A percentile compares a stretch with the other conserved stretches of the same genome.
phyloP scores from a whole-genome alignment of 768 basidiomycete genomes.

The Ramaria rubella region DNA sequence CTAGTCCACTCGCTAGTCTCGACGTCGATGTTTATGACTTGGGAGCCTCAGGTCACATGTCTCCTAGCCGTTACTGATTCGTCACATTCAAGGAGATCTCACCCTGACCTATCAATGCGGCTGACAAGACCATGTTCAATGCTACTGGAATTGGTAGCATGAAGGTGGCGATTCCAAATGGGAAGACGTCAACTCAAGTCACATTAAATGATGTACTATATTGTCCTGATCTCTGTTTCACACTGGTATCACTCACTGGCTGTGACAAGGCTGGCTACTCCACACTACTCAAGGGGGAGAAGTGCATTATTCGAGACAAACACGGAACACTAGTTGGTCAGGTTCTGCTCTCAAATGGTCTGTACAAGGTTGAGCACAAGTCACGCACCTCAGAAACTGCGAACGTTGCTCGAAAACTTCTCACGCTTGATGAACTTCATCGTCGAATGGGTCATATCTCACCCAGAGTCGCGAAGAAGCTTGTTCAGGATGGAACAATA shows the following conservation, averaged over 20 bases:
- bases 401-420: slow-evolving; percentile 19
- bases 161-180: slow-evolving; percentile 29
- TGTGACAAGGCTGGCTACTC: slow-evolving; percentile 29
- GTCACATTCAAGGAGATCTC: slow-evolving; percentile 24
- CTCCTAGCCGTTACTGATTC: slow-evolving; percentile 27
- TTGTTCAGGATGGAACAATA: neutral
- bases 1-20: no score
- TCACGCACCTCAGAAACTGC: no score
- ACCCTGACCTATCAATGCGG: slow-evolving; percentile 26
- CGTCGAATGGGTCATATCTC: slow-evolving; percentile 9
- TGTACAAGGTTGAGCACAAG: no score
- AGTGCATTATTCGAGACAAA: no score
- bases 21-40: slow-evolving; percentile 22
- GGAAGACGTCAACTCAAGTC: slow-evolving; percentile 20
- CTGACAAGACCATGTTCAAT: slow-evolving; percentile 24
- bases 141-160: slow-evolving; percentile 28
- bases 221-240: slow-evolving; percentile 32
- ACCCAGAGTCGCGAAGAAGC: neutral
- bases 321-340: no score
- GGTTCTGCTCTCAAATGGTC: slow-evolving; percentile 23
- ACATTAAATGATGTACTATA: no score
- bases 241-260: slow-evolving; percentile 29
- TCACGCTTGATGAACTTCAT: slow-evolving; percentile 2
- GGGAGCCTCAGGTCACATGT: slow-evolving; percentile 32
- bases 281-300: no score